Evolutionary conservation across 805 yeast species (phyloP), one percentile per base, ranked within the genome.

Genomic region (Danielozyma ontarioensis): DNA sequence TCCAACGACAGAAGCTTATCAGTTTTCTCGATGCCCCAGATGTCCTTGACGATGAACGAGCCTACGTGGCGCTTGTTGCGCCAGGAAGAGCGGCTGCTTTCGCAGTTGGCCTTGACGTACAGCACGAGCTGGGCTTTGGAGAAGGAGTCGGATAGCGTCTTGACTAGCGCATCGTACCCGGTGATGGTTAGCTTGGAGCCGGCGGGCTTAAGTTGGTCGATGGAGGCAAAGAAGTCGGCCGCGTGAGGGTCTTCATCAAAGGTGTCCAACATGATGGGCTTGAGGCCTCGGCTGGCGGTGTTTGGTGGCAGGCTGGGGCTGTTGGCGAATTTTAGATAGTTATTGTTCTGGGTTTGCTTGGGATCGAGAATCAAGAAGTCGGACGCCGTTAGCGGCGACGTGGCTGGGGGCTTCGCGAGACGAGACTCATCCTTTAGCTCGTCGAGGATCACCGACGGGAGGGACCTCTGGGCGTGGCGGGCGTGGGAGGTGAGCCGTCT

Each of bases 21-120:
- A 1, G 59, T 41, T 13, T 42, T 41, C 1, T 34, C 25, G 14
- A 59, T 36, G 6, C 47, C 38, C 76, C 76, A 70, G 8, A 62
- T 43, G 5, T 53, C 44, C 3, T 39, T 34, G 22, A 70, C 39
- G 13, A 71, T 63, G 4, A 36, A 32, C 3, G 55, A 45, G 2
- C 56, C 55, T 26, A 48, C 34, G 30, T 40, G 29, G 8, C 31
- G 26, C 37, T 53, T 53, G 25, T 29, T 41, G 24, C 28, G 29
- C 17, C 39, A 33, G 15, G 27, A 14, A 7, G 34, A 21, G 25
- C 34, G 28, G 8, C 17, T 25, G 3, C 25, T 28, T 10, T 25
- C 22, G 8, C 26, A 34, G 17, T 38, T 17, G 10, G 14, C 22
- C 11, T 23, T 22, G 11, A 45, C 36, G 23, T 45, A 45, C 12